A percentile compares a stretch with the other conserved stretches of the same genome.
Conservation (phyloP, 331 rosid species). For the Malus hybrid region DNA sequence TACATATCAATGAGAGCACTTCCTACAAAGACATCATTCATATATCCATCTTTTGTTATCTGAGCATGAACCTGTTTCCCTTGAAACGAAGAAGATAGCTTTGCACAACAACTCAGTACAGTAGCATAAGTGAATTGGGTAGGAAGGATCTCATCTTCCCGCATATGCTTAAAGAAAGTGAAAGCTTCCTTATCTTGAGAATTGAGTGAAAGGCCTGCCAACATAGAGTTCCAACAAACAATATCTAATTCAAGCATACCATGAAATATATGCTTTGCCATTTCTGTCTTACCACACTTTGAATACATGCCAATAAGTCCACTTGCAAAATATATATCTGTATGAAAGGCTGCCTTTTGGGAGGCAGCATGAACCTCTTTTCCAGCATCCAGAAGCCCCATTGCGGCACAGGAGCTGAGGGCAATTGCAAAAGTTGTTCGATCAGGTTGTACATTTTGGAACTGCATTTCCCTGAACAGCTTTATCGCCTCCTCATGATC, state of each 20-base stretch:
- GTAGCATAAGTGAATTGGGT: slow-evolving; percentile 66
- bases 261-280: slow-evolving; percentile 41
- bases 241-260: slow-evolving; percentile 44
- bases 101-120: slow-evolving; percentile 51
- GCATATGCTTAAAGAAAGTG: slow-evolving; percentile 45
- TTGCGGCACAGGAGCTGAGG: slow-evolving; percentile 60
- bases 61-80: slow-evolving; percentile 62
- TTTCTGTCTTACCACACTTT: slow-evolving; percentile 56
- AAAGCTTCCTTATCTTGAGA: slow-evolving; percentile 60
- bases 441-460: slow-evolving; percentile 43
- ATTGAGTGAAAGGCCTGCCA: slow-evolving; percentile 53
- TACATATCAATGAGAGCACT: slow-evolving; percentile 74
- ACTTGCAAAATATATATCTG: slow-evolving; percentile 55
- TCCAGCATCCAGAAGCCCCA: slow-evolving; percentile 49
- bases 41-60: slow-evolving; percentile 55
- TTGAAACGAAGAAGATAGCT: slow-evolving; percentile 59
- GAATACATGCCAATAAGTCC: slow-evolving; percentile 66
- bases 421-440: slow-evolving; percentile 57
- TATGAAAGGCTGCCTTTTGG: slow-evolving; percentile 28
- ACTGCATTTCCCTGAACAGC: slow-evolving; percentile 65
- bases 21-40: slow-evolving; percentile 54
- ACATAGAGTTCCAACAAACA: slow-evolving; percentile 87
- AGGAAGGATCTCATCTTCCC: slow-evolving; percentile 35
- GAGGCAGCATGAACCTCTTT: slow-evolving; percentile 63
- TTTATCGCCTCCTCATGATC: slow-evolving; percentile 42